Conservation (phyloP, 2,329 filamentous ascomycete genomes). For the Fonsecaea nubica region DNA sequence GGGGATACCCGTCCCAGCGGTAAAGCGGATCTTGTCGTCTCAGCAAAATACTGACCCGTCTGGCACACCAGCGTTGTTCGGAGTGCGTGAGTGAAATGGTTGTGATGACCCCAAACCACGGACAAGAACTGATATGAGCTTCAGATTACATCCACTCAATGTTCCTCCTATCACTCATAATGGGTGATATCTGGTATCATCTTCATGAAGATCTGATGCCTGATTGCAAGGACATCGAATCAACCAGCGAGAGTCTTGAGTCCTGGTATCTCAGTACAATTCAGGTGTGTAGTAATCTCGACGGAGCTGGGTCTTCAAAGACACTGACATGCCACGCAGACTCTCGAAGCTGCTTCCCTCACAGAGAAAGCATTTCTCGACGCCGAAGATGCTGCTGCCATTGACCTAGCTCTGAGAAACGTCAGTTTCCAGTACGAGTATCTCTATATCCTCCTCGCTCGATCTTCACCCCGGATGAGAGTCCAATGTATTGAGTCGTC, state of each 20-base stretch:
- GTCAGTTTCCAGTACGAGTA: conserved; percentile 12
- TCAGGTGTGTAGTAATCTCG: not conserved
- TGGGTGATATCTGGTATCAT: conserved; percentile 10
- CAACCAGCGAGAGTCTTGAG: not conserved
- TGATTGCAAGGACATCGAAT: not conserved
- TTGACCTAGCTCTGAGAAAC: conserved; percentile 1
- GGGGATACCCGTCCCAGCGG: not conserved
- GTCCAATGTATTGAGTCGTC: conserved; percentile 7
- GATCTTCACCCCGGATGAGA: conserved; percentile 9
- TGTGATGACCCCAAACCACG: not conserved
- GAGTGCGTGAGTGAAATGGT: not conserved
- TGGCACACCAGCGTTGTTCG: not conserved
- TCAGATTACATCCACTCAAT: conserved; percentile 14
- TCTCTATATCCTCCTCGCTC: conserved; percentile 12
- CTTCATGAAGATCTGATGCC: conserved; percentile 11
- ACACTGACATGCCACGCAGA: conserved; percentile 6
- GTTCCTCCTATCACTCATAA: conserved; percentile 9
- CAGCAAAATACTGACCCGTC: not conserved
- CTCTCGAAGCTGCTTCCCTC: conserved; percentile 10
- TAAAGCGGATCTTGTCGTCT: not conserved
- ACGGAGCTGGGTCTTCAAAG: not conserved
- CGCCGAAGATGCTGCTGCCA: conserved; percentile 2
- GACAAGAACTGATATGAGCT: not conserved
- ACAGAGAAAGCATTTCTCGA: conserved; percentile 5
- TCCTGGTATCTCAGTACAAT: not conserved